phyloP scores from a whole-genome alignment of 1,139 yeast species.

The Blastobotrys apis region DNA sequence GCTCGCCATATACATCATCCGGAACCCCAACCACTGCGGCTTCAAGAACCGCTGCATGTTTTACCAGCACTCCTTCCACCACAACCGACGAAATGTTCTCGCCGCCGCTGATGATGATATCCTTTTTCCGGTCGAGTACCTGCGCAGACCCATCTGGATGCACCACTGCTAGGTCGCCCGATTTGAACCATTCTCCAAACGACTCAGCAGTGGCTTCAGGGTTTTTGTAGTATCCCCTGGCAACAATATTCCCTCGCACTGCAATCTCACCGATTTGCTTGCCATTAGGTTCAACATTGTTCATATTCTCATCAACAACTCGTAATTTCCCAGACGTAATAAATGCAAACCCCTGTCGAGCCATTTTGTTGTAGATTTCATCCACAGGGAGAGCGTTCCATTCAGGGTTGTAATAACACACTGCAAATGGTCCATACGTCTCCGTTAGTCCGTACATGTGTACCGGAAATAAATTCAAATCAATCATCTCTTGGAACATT shows the following conservation, averaged over 20 bases:
- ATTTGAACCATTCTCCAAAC: constrained; percentile 64
- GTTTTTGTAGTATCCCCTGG: constrained; percentile 57
- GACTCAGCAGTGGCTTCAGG: constrained; percentile 50
- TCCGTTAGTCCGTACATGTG: constrained; percentile 76
- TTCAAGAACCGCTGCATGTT: constrained; percentile 37
- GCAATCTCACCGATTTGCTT: constrained; percentile 37
- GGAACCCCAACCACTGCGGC: constrained; percentile 40
- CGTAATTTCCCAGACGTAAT: constrained; percentile 39
- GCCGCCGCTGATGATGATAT: constrained; percentile 77
- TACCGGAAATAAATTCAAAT: constrained; percentile 35
- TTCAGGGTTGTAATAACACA: constrained; percentile 33
- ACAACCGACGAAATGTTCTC: constrained; percentile 78
- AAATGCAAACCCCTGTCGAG: constrained; percentile 38
- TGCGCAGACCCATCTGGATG: constrained; percentile 53
- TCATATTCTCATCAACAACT: constrained; percentile 46
- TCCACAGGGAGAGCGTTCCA: constrained; percentile 32
- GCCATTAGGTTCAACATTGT: constrained; percentile 45
- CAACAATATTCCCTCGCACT: constrained; percentile 45
- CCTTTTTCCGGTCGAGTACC: constrained; percentile 72
- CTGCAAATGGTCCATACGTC: constrained; percentile 39
- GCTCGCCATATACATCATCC: constrained; percentile 37
- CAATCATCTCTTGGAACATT: constrained; percentile 36
- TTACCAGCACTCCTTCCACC: constrained; percentile 59
- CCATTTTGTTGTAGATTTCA: constrained; percentile 29
- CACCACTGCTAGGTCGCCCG: constrained; percentile 71